phyloP scores from a whole-genome alignment of 2,329 filamentous ascomycete genomes.

The Fusarium concolor region DNA sequence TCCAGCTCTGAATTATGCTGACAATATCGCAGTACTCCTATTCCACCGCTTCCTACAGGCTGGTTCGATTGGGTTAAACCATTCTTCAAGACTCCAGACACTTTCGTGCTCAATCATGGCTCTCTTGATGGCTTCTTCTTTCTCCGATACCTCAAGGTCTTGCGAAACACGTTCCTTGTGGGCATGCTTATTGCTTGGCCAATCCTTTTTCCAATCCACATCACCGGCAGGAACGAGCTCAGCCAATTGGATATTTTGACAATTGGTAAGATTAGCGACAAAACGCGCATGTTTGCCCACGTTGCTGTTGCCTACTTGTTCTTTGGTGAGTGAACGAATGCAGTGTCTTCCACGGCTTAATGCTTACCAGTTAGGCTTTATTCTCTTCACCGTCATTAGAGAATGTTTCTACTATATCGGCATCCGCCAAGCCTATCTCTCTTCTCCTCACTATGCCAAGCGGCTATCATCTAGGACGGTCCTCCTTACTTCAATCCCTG shows the following conservation, averaged over 20 bases:
- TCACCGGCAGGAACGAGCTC: slow-evolving; percentile 76
- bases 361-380: slow-evolving; percentile 68
- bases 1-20: slow-evolving; percentile 25
- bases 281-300: slow-evolving; percentile 80
- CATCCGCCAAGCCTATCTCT: slow-evolving; percentile 89
- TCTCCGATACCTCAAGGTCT: slow-evolving; percentile 74
- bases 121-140: slow-evolving; percentile 94
- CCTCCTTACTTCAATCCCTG: slow-evolving; percentile 86
- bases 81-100: slow-evolving; percentile 77
- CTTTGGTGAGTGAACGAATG: slow-evolving; percentile 54
- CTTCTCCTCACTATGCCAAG: slow-evolving; percentile 84
- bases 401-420: slow-evolving; percentile 95
- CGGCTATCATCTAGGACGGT: slow-evolving; percentile 92
- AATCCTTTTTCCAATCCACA: slow-evolving; percentile 86
- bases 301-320: slow-evolving; percentile 84
- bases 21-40: slow-evolving; percentile 60
- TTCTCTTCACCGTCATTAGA: slow-evolving; percentile 88
- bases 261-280: slow-evolving; percentile 77
- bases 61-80: slow-evolving; percentile 74
- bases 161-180: slow-evolving; percentile 86
- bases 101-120: slow-evolving; percentile 87
- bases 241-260: slow-evolving; percentile 80
- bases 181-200: slow-evolving; percentile 90
- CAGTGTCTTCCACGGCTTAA: neutral
- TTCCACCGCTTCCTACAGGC: slow-evolving; percentile 69